Conservation (phyloP, 306 rosid genomes). For the Quercus wislizeni region DNA sequence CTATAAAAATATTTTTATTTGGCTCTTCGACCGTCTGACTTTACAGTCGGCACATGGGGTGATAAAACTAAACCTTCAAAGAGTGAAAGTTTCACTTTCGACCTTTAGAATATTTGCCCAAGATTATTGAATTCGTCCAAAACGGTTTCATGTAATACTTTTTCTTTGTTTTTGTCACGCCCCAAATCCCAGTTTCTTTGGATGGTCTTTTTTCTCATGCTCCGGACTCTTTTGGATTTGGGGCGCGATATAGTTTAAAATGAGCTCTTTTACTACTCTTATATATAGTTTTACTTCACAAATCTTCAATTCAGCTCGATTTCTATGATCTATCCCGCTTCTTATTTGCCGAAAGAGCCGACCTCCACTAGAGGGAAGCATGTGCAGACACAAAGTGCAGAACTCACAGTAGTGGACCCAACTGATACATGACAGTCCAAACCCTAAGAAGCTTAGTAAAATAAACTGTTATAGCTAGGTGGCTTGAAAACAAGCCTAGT, state of each 20-base stretch:
- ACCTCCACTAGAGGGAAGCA: background rate
- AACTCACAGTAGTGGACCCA: background rate
- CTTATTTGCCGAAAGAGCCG: background rate
- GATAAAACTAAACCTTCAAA: background rate
- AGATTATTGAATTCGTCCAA: background rate
- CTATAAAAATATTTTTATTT: background rate
- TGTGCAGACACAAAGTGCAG: background rate
- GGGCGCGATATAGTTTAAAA: too few species aligned
- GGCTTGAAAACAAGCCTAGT: too few species aligned
- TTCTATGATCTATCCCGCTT: background rate
- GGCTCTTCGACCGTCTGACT: background rate
- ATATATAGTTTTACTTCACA: background rate
- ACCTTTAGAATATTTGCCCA: background rate
- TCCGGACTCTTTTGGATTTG: too few species aligned
- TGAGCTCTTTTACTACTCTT: too few species aligned
- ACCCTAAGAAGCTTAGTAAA: background rate
- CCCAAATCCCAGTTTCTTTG: too few species aligned
- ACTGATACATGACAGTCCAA: too few species aligned
- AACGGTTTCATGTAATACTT: too few species aligned
- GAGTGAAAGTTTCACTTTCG: background rate
- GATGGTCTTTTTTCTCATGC: too few species aligned
- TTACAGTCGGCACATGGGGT: constrained; percentile 26
- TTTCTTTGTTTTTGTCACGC: too few species aligned
- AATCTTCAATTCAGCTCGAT: background rate
- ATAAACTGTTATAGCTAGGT: too few species aligned